Conservation (phyloP, 2,329 filamentous ascomycete species). For the Colletotrichum liriopes region DNA sequence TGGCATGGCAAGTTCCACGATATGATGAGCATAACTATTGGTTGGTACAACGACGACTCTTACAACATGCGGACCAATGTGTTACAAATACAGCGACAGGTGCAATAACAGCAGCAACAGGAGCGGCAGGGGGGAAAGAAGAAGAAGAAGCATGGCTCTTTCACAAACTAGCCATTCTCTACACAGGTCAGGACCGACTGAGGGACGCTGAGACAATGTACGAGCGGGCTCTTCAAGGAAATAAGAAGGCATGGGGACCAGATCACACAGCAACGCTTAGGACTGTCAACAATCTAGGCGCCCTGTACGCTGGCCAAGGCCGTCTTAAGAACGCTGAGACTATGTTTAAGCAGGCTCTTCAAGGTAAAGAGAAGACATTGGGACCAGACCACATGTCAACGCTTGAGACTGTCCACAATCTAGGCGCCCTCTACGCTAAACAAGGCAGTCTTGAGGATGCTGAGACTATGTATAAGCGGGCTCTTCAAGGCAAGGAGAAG, state of each 20-base stretch:
- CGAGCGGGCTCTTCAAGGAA: slow-evolving; percentile 50
- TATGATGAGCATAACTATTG: slow-evolving; percentile 26
- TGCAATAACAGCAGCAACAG: not conserved
- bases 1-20: slow-evolving; percentile 36
- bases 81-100: slow-evolving; percentile 6
- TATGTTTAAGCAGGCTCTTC: slow-evolving; percentile 49
- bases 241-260: slow-evolving; percentile 45
- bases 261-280: slow-evolving; percentile 44
- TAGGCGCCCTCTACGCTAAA: slow-evolving; percentile 49
- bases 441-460: slow-evolving; percentile 47
- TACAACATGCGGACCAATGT: slow-evolving; percentile 45
- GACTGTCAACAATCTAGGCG: slow-evolving; percentile 49
- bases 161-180: slow-evolving; percentile 46
- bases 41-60: slow-evolving; percentile 44
- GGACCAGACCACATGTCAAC: slow-evolving; percentile 44
- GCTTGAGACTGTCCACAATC: slow-evolving; percentile 47
- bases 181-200: slow-evolving; percentile 36
- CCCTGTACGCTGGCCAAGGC: slow-evolving; percentile 46
- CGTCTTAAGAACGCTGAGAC: slow-evolving; percentile 48
- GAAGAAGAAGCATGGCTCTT: slow-evolving; percentile 31
- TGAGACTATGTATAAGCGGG: slow-evolving; percentile 48
- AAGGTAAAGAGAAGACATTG: slow-evolving; percentile 46
- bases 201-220: slow-evolving; percentile 48
- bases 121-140: not conserved
- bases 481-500: slow-evolving; percentile 48